A percentile compares a stretch with the other conserved stretches of the same genome.
These are phyloP conservation scores for Lactarius hengduanensis DNA, from an alignment of 768 basidiomycete species.

Conservation along the genomic window DNA sequence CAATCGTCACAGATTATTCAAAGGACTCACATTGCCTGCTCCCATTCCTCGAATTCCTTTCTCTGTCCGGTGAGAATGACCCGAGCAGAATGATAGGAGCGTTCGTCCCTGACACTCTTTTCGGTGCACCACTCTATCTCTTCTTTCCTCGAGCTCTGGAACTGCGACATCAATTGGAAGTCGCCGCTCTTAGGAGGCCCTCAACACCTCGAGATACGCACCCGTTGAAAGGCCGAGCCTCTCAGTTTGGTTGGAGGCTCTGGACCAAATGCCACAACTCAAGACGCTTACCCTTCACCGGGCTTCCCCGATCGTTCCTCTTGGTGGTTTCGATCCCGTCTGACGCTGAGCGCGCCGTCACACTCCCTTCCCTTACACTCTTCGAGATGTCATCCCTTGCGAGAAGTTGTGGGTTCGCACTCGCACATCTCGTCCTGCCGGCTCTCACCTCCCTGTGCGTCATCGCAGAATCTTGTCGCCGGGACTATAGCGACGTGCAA, in stretches of 20 bases:
- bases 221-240: neutral
- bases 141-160: neutral
- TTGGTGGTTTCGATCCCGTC: no score
- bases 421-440: slow-evolving; percentile 19
- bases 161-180: slow-evolving; percentile 10
- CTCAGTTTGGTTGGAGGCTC: slow-evolving; percentile 3
- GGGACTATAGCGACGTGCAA: neutral
- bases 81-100: neutral
- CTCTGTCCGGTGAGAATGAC: no score
- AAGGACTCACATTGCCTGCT: no score
- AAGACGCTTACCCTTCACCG: slow-evolving; percentile 1
- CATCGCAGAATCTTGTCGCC: neutral
- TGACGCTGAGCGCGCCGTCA: neutral
- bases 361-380: slow-evolving; percentile 5
- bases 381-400: neutral
- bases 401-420: neutral
- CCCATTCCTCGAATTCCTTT: no score
- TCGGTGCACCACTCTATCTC: neutral
- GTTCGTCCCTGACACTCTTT: neutral
- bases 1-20: no score
- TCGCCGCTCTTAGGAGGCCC: slow-evolving; percentile 5
- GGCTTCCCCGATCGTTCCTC: neutral
- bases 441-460: neutral
- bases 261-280: neutral
- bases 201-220: neutral